Base-by-base conservation (phyloP, 1,284 basidiomycete species). In the Ceratorhiza oryzae-sativae region DNA sequence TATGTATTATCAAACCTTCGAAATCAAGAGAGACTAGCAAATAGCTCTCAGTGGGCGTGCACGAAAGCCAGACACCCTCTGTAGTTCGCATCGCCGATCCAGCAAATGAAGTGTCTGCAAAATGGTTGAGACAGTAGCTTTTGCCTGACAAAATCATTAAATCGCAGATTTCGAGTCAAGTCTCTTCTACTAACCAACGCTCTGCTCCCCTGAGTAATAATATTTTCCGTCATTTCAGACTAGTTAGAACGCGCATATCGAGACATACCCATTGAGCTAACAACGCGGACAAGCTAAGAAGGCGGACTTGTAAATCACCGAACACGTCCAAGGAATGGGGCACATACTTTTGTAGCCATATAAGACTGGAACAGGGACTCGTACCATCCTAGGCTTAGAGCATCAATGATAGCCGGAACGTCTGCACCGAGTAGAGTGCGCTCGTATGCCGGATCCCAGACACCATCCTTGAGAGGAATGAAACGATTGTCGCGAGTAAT, bases 51-150 rank as follows among this genome's bases (percentile, higher is more conserved):
- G 87, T 88, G 0, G 88, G 88, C 1, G 88, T 88, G 12, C 76
- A 74, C 0, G 88, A 87, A 84, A 89, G 86, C 88, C 88, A 89
- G 1, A 88, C 86, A 0, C 87, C 71, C 32, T 75, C 88, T 12
- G 85, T 89, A 0, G 87, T 88, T 23, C 87, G 80, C 86, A 89
- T 88, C 0, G 88, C 88, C 3, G 85, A 87, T 0, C 88, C 88
- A 32, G 87, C 86, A 75, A 89, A 90, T 0, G 88, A 88, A 0
- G 88, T 87, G 75, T 89, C 87, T 0, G 82, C 85, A 25, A 90
- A 81, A 76, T 89, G 88, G 53, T 90, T 89, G 9, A 89, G 77
- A 0, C 85, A 81, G 73, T 85, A 89, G 70, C 85, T 74, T 27
- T 73, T 75, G 1, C 72, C 71, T 72, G 32, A 62, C 20, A 9